These are phyloP conservation scores for Erysimum cheiri DNA, from an alignment of 441 rosid species.

Conservation along the genomic window DNA sequence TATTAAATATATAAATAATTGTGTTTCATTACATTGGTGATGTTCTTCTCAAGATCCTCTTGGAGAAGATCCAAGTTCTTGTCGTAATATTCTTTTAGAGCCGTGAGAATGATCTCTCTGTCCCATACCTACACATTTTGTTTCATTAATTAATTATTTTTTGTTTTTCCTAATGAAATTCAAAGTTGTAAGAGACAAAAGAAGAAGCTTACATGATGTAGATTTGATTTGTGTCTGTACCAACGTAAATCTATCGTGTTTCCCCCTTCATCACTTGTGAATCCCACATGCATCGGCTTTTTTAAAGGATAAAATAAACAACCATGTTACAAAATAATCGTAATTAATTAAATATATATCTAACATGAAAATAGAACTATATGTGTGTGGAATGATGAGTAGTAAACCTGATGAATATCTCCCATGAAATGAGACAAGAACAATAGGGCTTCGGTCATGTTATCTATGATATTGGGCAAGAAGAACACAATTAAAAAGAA, in stretches of 20 bases:
- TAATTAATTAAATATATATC: background rate
- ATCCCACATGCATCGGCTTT: conserved; percentile 92
- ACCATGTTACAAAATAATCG: conserved; percentile 1
- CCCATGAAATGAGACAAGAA: conserved; percentile 97
- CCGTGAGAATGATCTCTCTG: conserved; percentile 85
- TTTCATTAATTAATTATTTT: conserved; percentile 4
- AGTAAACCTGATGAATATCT: conserved; percentile 82
- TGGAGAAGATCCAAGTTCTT: conserved; percentile 77
- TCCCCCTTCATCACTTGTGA: conserved; percentile 86
- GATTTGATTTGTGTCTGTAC: conserved; percentile 89
- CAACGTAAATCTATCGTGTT: conserved; percentile 82
- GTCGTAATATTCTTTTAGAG: conserved; percentile 71
- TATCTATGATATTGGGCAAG: conserved; percentile 53
- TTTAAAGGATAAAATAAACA: background rate
- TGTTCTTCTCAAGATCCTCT: conserved; percentile 66
- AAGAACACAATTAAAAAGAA: background rate
- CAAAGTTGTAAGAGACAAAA: background rate
- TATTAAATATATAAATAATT: background rate
- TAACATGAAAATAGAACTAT: background rate
- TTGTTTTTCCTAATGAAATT: background rate
- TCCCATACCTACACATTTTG: conserved; percentile 77
- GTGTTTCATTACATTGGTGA: conserved; percentile 64
- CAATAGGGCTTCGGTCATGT: conserved; percentile 88
- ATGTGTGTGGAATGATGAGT: background rate
- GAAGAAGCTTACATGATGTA: conserved; percentile 71